These are phyloP conservation scores for Mycosphaerella sp. DNA, from an alignment of 2,329 filamentous ascomycete genomes.

Conservation along the genomic window DNA sequence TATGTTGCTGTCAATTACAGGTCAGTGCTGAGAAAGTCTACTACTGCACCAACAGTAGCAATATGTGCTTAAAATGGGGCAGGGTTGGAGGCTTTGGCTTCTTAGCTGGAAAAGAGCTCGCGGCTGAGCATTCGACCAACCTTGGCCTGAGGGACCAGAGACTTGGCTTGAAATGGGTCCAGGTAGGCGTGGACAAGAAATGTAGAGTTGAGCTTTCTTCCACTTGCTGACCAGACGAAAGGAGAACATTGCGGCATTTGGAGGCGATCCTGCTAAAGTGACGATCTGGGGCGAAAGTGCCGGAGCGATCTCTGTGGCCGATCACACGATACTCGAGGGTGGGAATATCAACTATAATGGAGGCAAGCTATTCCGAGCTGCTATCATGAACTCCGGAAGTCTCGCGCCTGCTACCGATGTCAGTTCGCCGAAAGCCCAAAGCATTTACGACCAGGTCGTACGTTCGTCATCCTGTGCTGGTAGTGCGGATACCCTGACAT, in stretches of 20 bases:
- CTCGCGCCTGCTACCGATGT: conserved; percentile 47
- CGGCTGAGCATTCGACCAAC: conserved; percentile 34
- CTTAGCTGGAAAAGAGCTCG: conserved; percentile 30
- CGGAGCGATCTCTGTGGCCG: conserved; percentile 60
- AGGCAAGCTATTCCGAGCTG: conserved; percentile 66
- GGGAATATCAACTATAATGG: conserved; percentile 70
- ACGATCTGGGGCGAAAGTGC: conserved; percentile 56
- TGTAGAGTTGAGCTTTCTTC: neutral
- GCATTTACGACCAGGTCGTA: conserved; percentile 17
- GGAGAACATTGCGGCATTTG: conserved; percentile 54
- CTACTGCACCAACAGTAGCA: neutral
- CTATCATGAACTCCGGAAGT: conserved; percentile 70
- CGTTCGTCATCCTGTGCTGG: conserved; percentile 24
- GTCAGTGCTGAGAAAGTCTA: neutral
- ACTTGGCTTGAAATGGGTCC: conserved; percentile 32
- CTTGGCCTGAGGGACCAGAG: conserved; percentile 33
- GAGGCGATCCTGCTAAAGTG: conserved; percentile 56
- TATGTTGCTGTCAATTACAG: conserved; percentile 70
- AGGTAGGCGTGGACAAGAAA: neutral
- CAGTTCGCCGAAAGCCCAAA: conserved; percentile 14
- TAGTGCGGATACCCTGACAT: conserved; percentile 7
- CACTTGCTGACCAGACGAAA: neutral
- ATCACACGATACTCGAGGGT: conserved; percentile 69
- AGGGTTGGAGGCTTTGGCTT: conserved; percentile 34
- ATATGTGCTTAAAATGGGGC: conserved; percentile 7